Evolutionary conservation across 2,329 filamentous ascomycete species (phyloP).

Genomic region (Nemania sp.): DNA sequence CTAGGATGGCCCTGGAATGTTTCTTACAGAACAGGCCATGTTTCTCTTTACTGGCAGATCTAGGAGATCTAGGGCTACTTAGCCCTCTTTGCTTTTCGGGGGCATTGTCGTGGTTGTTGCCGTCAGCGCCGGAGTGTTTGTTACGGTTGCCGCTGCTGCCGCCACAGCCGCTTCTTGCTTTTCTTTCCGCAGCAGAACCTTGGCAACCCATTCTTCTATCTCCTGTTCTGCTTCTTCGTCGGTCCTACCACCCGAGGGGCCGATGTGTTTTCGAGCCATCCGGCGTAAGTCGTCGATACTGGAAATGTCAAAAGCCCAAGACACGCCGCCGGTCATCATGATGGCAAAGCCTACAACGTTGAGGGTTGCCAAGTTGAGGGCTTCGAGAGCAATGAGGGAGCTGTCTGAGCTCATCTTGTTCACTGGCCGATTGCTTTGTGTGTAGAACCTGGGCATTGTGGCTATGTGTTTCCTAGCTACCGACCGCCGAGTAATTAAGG

Average conservation of each 20-base stretch:
- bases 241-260: conserved; percentile 49
- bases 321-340: conserved; percentile 77
- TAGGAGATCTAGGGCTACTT: not conserved
- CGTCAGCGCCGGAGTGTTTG: not conserved
- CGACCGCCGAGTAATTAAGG: conserved; percentile 77
- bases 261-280: conserved; percentile 60
- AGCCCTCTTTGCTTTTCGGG: conserved; percentile 10
- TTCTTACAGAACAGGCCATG: not conserved
- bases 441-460: conserved; percentile 78
- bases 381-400: conserved; percentile 81
- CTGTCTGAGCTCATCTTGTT: conserved; percentile 67
- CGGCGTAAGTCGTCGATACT: conserved; percentile 72
- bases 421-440: conserved; percentile 64
- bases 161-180: conserved; percentile 42
- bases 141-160: not conserved
- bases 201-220: conserved; percentile 71
- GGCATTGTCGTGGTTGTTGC: not conserved
- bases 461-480: conserved; percentile 72
- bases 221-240: conserved; percentile 69
- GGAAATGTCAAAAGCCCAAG: conserved; percentile 83
- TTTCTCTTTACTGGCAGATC: conserved; percentile 5
- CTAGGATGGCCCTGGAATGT: not conserved
- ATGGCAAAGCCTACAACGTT: conserved; percentile 83
- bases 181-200: conserved; percentile 65
- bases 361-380: conserved; percentile 86